Conservation (phyloP, 257 asterid species). For the Solanum boliviense region DNA sequence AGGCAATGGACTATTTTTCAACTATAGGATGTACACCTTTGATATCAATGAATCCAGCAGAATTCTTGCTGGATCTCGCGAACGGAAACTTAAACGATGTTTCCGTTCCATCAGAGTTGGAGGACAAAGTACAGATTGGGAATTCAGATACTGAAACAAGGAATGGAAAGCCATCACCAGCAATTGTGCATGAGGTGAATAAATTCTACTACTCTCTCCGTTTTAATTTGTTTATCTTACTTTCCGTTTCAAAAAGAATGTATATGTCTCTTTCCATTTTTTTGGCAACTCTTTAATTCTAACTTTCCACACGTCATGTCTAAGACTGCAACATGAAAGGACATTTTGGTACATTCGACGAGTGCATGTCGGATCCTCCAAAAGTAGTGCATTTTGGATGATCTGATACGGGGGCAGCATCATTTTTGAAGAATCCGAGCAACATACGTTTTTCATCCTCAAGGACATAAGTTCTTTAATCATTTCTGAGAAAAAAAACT, state of each 20-base stretch:
- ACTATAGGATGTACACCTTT: conserved; percentile 75
- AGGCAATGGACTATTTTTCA: conserved; percentile 60
- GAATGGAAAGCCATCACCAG: conserved; percentile 51
- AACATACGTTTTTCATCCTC: neutral
- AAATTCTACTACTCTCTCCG: neutral
- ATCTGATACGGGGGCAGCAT: fast-evolving
- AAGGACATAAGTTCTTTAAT: neutral
- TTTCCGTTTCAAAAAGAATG: neutral
- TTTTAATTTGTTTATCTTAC: neutral
- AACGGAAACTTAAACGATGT: conserved; percentile 75
- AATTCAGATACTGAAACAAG: conserved; percentile 32
- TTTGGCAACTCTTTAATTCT: neutral
- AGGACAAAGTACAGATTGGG: conserved; percentile 57
- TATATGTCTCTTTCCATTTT: neutral
- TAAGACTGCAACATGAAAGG: neutral
- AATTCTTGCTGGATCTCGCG: conserved; percentile 88
- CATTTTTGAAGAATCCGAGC: neutral
- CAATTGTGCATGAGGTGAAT: conserved; percentile 52
- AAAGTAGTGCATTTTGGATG: neutral
- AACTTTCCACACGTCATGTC: neutral
- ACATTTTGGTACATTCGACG: neutral
- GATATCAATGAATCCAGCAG: conserved; percentile 88
- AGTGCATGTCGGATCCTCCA: neutral
- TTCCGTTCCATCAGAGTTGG: conserved; percentile 69
- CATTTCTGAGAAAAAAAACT: neutral